These are phyloP conservation scores for Plasmopara muralis DNA, from an alignment of 352 stramenopile species.

Conservation along the genomic window DNA sequence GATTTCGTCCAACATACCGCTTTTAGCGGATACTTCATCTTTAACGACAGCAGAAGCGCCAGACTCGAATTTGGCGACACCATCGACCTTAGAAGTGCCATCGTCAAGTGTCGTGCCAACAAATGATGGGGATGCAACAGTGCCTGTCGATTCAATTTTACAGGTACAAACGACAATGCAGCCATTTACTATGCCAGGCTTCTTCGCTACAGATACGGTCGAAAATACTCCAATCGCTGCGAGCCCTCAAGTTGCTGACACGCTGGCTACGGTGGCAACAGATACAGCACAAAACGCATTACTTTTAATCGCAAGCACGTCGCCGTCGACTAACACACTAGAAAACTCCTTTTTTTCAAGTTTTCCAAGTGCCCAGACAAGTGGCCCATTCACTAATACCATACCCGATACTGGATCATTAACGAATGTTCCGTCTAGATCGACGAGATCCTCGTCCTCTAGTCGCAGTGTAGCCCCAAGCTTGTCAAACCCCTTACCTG, in stretches of 20 bases:
- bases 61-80: not conserved
- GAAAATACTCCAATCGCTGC: conserved; percentile 4
- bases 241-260: conserved; percentile 5
- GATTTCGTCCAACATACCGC: conserved; percentile 5
- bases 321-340: conserved; percentile 1
- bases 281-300: conserved; percentile 5
- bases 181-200: conserved; percentile 1
- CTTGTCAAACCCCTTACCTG: too few relatives aligned
- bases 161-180: conserved; percentile 2
- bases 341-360: not conserved
- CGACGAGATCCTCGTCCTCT: not conserved
- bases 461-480: conserved; percentile 3
- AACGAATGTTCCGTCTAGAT: not conserved
- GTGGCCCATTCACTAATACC: not conserved
- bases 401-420: conserved; percentile 5
- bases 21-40: conserved; percentile 11
- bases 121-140: not conserved
- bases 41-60: not conserved
- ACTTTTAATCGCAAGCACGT: not conserved
- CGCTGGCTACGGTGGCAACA: conserved; percentile 3
- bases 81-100: conserved; percentile 1
- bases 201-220: conserved; percentile 2
- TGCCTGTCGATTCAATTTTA: conserved; percentile 2
- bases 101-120: not conserved
- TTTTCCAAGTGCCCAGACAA: conserved; percentile 2